Evolutionary conservation across 139 green algal species (phyloP), one percentile per base, ranked within the genome.

Genomic region (Chara braunii): DNA sequence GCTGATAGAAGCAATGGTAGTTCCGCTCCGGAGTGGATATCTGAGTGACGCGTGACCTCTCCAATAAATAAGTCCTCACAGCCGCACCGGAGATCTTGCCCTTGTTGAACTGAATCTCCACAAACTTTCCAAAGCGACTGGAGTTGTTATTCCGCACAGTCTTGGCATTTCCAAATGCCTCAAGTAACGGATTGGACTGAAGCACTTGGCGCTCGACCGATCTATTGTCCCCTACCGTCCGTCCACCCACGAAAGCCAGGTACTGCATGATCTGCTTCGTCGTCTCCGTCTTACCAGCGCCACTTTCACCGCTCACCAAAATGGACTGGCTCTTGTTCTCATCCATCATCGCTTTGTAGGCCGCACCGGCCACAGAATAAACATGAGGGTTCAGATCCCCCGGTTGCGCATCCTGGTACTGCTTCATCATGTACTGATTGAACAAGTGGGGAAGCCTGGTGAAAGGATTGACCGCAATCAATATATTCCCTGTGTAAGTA

Each of bases 281-380:
- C 31, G 94, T 99, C 83, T 99, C 94, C 26, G 94, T 99, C 77
- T 99, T 99, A 22, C 94, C 94, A n/a, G 94, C 94, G 28, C 94
- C 94, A 22, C 82, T 94, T 82, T 99, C 94, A 3, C 94, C 94
- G 35, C 51, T 77, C 6, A 85, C 68, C 2, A 85, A 70, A 40
- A 85, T 80, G 23, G 53, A 71, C 68, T 85, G 77, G 45, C 60
- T 73, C n/a, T 74, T 61, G 2, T 78, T 77, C 5, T 80, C 67
- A 14, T 79, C 32, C 28, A 51, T 32, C 72, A 80, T 80, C 9
- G 48, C 35, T 55, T 63, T 57, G 61, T 64, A 85, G 9, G 79
- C 83, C 71, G 75, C 74, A n/a, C 91, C 87, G 24, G 87, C 87
- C 26, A 92, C 84, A 37, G 87, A 86, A 60, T 90, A 94, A 5